Percentiles rank a stretch among this genome's conserved stretches.
Evolutionary conservation across 129 eudicot species (phyloP).

Genomic region (Ambrosia artemisiifolia): DNA sequence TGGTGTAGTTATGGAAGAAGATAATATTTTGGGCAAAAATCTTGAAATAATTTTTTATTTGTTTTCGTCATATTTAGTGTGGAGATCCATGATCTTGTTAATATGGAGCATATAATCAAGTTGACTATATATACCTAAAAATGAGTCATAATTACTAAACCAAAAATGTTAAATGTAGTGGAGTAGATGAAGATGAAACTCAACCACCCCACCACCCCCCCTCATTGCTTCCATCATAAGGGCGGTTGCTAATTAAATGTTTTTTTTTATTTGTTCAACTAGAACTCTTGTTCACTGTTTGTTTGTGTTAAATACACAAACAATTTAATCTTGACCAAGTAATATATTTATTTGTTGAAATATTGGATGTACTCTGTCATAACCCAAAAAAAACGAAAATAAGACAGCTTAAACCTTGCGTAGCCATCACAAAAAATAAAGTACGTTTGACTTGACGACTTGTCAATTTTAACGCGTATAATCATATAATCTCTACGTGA

Average conservation of each 20-base stretch:
- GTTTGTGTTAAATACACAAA: too few species aligned
- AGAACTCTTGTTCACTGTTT: background rate
- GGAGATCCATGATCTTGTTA: background rate
- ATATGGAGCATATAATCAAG: background rate
- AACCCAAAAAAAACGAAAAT: too few species aligned
- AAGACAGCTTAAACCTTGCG: too few species aligned
- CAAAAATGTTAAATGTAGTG: conserved; percentile 6
- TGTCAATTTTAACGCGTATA: too few species aligned
- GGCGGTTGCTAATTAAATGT: background rate
- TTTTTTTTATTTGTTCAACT: background rate
- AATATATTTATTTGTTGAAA: too few species aligned
- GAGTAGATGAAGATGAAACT: conserved; percentile 22
- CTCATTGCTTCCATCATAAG: conserved; percentile 3
- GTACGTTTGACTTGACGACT: too few species aligned
- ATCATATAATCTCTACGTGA: too few species aligned
- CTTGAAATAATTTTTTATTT: background rate
- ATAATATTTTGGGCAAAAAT: background rate
- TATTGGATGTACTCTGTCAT: too few species aligned
- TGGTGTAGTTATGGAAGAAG: background rate
- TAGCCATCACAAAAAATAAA: too few species aligned
- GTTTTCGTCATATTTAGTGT: background rate
- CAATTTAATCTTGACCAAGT: background rate
- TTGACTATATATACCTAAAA: conserved; percentile 1
- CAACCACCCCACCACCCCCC: conserved; percentile 9
- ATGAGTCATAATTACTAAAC: conserved; percentile 1